Base-by-base conservation (phyloP, 1,284 basidiomycete species). In the Volvariella surrecta region DNA sequence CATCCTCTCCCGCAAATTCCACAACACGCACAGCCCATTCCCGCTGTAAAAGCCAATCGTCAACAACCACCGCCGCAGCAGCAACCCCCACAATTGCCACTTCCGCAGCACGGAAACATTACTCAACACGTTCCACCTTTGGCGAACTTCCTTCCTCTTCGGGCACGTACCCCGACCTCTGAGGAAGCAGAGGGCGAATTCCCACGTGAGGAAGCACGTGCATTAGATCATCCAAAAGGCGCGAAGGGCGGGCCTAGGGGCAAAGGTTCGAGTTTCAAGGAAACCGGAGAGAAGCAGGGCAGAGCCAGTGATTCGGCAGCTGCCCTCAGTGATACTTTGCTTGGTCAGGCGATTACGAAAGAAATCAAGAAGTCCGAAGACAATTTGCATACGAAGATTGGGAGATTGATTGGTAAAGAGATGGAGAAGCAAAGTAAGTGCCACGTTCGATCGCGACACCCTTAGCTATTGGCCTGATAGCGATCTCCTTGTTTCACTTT, bases 301-400 rank as follows among this genome's bases (percentile, higher is more conserved):
- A 62, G 63, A 39, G 58, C 61, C 28, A 76, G 71, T 55, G 51
- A 52, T 19, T 57, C 55, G 37, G 76, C 79, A 47, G 47, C 60
- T 38, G 60, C 64, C 18, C 52, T 67, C 39, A 73, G 63, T 47
- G 80, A 81, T 34, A 67, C 72, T 18, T 59, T 66, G 32, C 58
- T 85, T 37, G 72, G 73, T 18, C 68, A 73, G 44, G 64, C 71
- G 11, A 63, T 88, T 40, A 68, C 73, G 32, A 77, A 78, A 56
- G 87, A 89, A 61, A 85, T 89, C 52, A 79, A 73, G 58, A 83
- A 82, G 67, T 78, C 82, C 32, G 88, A 89, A 59, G 88, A 88
- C 54, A 88, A 64, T 50, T 62, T 91, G 43, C 80, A 86, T 51
- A 78, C 60, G 35, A 78, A 80, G 39, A 78, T 91, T 45, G 80